Conservation (phyloP, 805 yeast species). For the Pichia occidentalis region DNA sequence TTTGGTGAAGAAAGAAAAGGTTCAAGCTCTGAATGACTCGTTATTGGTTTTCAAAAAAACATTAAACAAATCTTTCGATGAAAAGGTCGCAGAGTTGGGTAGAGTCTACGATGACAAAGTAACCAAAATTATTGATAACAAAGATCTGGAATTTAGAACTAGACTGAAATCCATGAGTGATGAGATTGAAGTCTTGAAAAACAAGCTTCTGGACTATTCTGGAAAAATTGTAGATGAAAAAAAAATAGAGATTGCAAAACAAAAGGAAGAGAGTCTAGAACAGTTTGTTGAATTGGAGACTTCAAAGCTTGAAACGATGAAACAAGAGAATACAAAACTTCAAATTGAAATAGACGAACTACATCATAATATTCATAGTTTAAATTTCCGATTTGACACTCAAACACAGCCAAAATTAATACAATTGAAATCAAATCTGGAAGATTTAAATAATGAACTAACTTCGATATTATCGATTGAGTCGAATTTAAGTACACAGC, state of each 20-base stretch:
- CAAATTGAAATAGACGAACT: background rate
- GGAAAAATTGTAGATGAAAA: conserved; percentile 1
- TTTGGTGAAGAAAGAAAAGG: conserved; percentile 21
- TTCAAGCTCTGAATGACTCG: conserved; percentile 28
- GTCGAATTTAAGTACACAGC: background rate
- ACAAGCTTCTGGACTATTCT: conserved; percentile 6
- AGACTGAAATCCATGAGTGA: conserved; percentile 21
- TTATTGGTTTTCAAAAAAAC: conserved; percentile 32
- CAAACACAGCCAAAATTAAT: conserved; percentile 1
- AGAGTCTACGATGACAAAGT: conserved; percentile 23
- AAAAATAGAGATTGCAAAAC: background rate
- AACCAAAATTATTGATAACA: conserved; percentile 32
- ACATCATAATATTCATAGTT: background rate
- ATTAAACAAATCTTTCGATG: conserved; percentile 25
- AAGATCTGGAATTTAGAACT: conserved; percentile 28
- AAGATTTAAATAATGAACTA: conserved; percentile 5
- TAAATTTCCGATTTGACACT: conserved; percentile 3
- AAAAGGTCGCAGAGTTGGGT: conserved; percentile 22
- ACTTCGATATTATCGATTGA: background rate
- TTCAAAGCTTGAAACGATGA: background rate
- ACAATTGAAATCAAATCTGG: conserved; percentile 8
- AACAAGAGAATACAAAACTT: background rate
- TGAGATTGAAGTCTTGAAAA: conserved; percentile 18
- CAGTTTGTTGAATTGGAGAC: background rate
- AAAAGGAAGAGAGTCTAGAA: conserved; percentile 1